These are phyloP conservation scores for Pseudozyma sp. DNA, from an alignment of 1,284 basidiomycete genomes.

Conservation along the genomic window DNA sequence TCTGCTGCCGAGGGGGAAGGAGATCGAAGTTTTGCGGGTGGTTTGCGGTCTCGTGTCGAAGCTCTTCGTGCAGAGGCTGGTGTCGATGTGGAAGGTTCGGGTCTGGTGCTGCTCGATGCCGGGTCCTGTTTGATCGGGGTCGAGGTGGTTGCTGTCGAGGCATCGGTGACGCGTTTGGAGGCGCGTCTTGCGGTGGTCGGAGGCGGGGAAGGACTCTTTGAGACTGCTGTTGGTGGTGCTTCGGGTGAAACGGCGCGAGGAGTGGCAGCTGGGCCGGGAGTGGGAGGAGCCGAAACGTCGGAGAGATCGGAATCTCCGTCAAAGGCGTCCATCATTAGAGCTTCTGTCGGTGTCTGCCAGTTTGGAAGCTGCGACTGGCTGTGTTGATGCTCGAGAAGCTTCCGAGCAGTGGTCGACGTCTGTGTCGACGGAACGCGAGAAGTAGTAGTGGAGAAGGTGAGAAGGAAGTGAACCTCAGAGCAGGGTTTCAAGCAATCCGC, in stretches of 20 bases:
- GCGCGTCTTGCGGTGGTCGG: slow-evolving; percentile 6
- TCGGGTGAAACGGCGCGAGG: slow-evolving; percentile 28
- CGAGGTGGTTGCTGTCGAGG: not conserved
- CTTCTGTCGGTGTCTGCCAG: not conserved
- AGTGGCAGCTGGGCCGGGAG: slow-evolving; percentile 25
- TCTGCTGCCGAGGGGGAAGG: slow-evolving; percentile 10
- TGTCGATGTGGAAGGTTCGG: not conserved
- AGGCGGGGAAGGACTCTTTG: slow-evolving; percentile 2
- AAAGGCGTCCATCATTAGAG: slow-evolving; percentile 26
- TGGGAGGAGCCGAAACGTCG: slow-evolving; percentile 37
- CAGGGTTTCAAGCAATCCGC: not conserved
- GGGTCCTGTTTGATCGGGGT: slow-evolving; percentile 5
- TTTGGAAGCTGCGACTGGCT: too few relatives aligned
- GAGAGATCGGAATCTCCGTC: slow-evolving; percentile 45
- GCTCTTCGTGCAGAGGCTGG: slow-evolving; percentile 8
- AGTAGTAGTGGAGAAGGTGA: not conserved
- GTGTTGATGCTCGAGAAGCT: too few relatives aligned
- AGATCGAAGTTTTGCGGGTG: slow-evolving; percentile 14
- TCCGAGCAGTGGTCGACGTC: too few relatives aligned
- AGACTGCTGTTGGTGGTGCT: not conserved
- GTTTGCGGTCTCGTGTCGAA: slow-evolving; percentile 24
- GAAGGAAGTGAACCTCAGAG: not conserved
- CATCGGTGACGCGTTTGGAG: slow-evolving; percentile 6
- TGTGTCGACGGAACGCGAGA: not conserved
- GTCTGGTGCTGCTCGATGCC: not conserved